Conservation (phyloP, 2,329 filamentous ascomycete species). For the Exophiala sideris region DNA sequence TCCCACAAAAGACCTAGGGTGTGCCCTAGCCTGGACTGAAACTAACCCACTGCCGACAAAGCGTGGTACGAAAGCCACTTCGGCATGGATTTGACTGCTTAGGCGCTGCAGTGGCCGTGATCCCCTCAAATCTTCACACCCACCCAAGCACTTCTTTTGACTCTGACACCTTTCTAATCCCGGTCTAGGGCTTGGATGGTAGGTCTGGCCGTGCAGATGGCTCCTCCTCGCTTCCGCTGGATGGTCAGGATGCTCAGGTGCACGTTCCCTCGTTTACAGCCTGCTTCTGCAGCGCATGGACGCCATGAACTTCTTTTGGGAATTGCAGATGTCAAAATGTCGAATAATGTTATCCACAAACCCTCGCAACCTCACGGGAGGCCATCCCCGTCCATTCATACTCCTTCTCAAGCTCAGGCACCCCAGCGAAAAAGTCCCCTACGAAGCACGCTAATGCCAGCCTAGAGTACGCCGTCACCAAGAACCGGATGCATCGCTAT, state of each 20-base stretch:
- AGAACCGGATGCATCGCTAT: too few relatives aligned
- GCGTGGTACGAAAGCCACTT: slow-evolving; percentile 1
- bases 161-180: not conserved
- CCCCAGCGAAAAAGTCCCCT: not conserved
- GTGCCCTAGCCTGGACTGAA: not conserved
- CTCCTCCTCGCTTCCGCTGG: slow-evolving; percentile 9
- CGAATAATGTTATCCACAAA: too few relatives aligned
- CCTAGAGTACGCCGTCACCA: not conserved
- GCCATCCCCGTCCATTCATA: slow-evolving; percentile 12
- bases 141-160: not conserved
- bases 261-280: slow-evolving; percentile 9
- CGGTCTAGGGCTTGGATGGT: slow-evolving; percentile 1
- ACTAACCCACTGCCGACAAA: not conserved
- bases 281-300: slow-evolving; percentile 6
- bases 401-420: too few relatives aligned
- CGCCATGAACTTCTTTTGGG: slow-evolving; percentile 6
- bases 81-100: slow-evolving; percentile 4
- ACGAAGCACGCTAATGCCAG: slow-evolving; percentile 11
- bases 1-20: not conserved
- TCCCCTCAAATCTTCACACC: not conserved
- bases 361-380: not conserved
- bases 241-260: slow-evolving; percentile 2
- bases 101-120: slow-evolving; percentile 6
- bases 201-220: not conserved
- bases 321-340: too few relatives aligned